A percentile compares a stretch with the other conserved stretches of the same genome.
These are phyloP conservation scores for Friedmanniomyces endolithicus DNA, from an alignment of 495 filamentous ascomycete genomes.

Conservation along the genomic window DNA sequence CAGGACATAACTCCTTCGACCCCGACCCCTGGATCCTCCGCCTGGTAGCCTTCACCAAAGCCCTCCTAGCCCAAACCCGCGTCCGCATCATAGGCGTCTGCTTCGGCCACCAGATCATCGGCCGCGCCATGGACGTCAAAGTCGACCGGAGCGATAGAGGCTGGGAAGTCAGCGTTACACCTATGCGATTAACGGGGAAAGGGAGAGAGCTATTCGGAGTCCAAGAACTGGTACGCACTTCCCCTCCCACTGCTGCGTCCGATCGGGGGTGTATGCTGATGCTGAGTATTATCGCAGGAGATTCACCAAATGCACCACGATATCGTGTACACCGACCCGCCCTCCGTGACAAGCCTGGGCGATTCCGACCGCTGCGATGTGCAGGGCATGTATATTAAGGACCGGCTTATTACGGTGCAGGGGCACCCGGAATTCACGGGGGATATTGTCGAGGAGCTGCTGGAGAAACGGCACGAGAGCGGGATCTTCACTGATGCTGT, in stretches of 20 bases:
- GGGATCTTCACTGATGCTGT: conserved; percentile 56
- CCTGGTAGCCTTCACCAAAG: conserved; percentile 57
- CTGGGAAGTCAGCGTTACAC: conserved; percentile 72
- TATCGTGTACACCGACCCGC: conserved; percentile 54
- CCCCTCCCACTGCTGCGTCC: no score
- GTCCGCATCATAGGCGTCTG: conserved; percentile 70
- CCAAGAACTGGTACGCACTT: conserved; percentile 57
- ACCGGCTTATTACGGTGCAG: conserved; percentile 63
- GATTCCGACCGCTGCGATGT: conserved; percentile 54
- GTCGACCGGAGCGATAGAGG: conserved; percentile 55
- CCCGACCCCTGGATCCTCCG: conserved; percentile 62
- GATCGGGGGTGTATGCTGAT: no score
- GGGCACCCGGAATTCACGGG: conserved; percentile 82
- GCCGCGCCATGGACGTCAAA: conserved; percentile 54
- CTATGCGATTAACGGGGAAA: conserved; percentile 53
- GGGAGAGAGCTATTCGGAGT: conserved; percentile 62
- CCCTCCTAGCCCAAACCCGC: conserved; percentile 41
- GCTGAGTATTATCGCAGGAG: conserved; percentile 35
- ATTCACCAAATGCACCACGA: conserved; percentile 89
- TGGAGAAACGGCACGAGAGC: conserved; percentile 43
- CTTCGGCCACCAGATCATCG: conserved; percentile 87
- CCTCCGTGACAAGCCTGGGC: conserved; percentile 50
- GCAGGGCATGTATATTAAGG: conserved; percentile 67
- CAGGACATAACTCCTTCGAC: conserved; percentile 51
- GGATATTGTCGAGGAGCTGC: conserved; percentile 59